Percentiles rank a stretch among this genome's conserved stretches.
phyloP scores from a whole-genome alignment of 768 basidiomycete species.

The Pilatotrama ljubarskyi region DNA sequence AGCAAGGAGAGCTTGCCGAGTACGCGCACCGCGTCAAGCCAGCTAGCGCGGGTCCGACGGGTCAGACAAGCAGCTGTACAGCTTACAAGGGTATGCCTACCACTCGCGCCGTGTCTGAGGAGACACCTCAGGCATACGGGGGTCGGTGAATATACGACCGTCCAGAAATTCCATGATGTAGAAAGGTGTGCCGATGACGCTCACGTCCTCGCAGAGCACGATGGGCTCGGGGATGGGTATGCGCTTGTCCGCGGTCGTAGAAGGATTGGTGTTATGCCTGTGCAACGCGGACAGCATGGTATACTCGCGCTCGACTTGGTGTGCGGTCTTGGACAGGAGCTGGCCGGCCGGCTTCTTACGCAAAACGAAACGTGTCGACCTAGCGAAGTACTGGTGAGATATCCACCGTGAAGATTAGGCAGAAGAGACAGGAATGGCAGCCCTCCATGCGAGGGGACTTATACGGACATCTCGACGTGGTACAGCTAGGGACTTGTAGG shows the following conservation, averaged over 20 bases:
- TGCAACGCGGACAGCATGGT: slow-evolving; percentile 76
- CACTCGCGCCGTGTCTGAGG: slow-evolving; percentile 67
- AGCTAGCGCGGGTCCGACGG: slow-evolving; percentile 44
- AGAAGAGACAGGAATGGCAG: no score
- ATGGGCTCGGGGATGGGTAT: slow-evolving; percentile 89
- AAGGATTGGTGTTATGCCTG: slow-evolving; percentile 59
- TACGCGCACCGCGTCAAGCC: slow-evolving; percentile 73
- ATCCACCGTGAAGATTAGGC: no score
- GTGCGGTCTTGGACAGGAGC: slow-evolving; percentile 87
- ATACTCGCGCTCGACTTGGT: slow-evolving; percentile 95
- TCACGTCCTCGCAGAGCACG: slow-evolving; percentile 74
- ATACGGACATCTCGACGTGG: no score
- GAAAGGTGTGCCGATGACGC: slow-evolving; percentile 85
- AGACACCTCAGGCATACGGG: slow-evolving; percentile 68
- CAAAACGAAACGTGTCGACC: slow-evolving; percentile 65
- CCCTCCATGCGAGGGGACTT: no score
- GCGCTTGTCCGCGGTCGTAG: slow-evolving; percentile 47
- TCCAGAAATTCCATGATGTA: slow-evolving; percentile 97
- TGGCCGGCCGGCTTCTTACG: slow-evolving; percentile 91
- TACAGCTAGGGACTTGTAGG: no score
- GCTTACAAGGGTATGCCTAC: slow-evolving; percentile 39
- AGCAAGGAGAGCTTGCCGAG: slow-evolving; percentile 70
- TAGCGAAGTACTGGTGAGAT: neutral
- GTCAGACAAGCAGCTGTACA: neutral
- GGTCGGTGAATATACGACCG: slow-evolving; percentile 91